Evolutionary conservation across 345 rosid genomes (phyloP).

Genomic region (Eucalyptus coolabah): DNA sequence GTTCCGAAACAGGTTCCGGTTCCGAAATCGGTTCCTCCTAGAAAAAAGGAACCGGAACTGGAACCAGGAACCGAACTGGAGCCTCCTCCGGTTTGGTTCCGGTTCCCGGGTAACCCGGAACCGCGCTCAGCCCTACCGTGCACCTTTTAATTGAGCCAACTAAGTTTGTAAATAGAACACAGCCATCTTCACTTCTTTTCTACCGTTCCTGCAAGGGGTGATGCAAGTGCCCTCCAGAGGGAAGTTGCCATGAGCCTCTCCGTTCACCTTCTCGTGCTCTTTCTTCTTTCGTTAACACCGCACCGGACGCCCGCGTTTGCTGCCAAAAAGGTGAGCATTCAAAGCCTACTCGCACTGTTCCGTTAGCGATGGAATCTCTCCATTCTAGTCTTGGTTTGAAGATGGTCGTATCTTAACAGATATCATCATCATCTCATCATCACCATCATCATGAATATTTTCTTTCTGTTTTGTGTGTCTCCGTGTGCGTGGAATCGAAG

Average conservation of each 20-base stretch:
- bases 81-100: no score
- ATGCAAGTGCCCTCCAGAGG: neutral
- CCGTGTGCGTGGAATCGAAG: neutral
- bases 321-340: conserved; percentile 29
- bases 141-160: no score
- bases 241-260: neutral
- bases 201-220: neutral
- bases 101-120: no score
- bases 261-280: neutral
- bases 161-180: neutral
- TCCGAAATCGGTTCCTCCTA: no score
- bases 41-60: no score
- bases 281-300: conserved; percentile 4
- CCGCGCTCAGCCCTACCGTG: no score
- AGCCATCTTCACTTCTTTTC: neutral
- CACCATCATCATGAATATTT: neutral
- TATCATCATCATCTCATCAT: neutral
- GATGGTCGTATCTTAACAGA: neutral
- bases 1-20: no score
- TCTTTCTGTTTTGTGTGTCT: neutral
- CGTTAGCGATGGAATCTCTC: neutral
- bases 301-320: conserved; percentile 18
- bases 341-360: neutral
- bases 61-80: no score
- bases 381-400: neutral